phyloP scores from a whole-genome alignment of 1,284 basidiomycete species.

The Austroboletus olivaceoglutinosus region DNA sequence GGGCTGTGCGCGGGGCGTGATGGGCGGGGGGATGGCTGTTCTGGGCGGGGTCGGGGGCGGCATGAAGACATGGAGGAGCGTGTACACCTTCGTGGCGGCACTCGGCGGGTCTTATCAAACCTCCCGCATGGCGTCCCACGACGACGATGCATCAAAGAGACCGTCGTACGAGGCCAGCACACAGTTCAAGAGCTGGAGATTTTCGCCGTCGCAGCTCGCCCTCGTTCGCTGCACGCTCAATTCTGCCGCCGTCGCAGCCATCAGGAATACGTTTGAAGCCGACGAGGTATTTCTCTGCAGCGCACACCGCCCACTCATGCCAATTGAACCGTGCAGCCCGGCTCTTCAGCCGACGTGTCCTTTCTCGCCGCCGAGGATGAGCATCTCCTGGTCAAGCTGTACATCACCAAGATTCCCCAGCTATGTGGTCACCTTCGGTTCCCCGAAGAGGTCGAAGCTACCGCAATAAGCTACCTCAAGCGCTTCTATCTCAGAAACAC shows the following conservation, averaged over 20 bases:
- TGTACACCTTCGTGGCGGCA: neutral
- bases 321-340: slow-evolving; percentile 18
- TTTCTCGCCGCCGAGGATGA: slow-evolving; percentile 74
- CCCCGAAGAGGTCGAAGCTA: slow-evolving; percentile 90
- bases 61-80: neutral
- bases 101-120: too few relatives aligned
- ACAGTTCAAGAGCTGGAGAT: slow-evolving; percentile 87
- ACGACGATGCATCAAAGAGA: slow-evolving; percentile 12
- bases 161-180: slow-evolving; percentile 79
- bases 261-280: slow-evolving; percentile 72
- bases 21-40: neutral
- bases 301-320: slow-evolving; percentile 6
- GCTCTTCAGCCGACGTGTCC: slow-evolving; percentile 23
- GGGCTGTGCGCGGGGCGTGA: slow-evolving; percentile 11
- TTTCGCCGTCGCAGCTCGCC: slow-evolving; percentile 64
- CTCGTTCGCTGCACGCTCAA: slow-evolving; percentile 67
- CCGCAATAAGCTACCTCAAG: slow-evolving; percentile 90
- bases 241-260: slow-evolving; percentile 68
- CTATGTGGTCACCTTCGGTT: slow-evolving; percentile 86
- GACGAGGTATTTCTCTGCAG: slow-evolving; percentile 64
- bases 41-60: neutral
- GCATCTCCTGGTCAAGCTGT: slow-evolving; percentile 83
- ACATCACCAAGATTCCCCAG: slow-evolving; percentile 82
- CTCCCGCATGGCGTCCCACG: neutral
- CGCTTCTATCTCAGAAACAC: slow-evolving; percentile 98